phyloP scores from a whole-genome alignment of 345 rosid genomes.

The Eucalyptus polybractea region DNA sequence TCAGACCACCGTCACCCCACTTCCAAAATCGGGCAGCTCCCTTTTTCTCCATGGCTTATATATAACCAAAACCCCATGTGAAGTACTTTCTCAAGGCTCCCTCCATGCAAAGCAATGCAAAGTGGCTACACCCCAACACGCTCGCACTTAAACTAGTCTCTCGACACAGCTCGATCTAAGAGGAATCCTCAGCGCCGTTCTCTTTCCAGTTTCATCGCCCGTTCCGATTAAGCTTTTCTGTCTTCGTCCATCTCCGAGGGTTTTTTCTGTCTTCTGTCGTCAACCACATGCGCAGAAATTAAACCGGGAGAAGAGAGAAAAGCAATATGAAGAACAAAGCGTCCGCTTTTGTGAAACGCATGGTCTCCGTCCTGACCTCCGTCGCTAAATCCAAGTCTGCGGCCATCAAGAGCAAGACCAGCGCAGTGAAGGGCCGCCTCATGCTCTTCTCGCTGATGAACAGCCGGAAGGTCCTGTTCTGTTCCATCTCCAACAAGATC shows the following conservation, averaged over 20 bases:
- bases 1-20: not conserved
- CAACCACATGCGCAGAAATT: not conserved
- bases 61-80: not conserved
- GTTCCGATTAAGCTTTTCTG: not conserved
- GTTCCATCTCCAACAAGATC: conserved; percentile 49
- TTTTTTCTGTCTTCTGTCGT: not conserved
- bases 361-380: conserved; percentile 27
- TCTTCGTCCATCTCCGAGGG: not conserved
- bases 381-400: conserved; percentile 39
- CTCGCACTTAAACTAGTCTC: not conserved
- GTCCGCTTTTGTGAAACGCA: conserved; percentile 37
- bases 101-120: not conserved
- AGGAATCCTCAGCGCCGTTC: not conserved
- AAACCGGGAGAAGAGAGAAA: not conserved
- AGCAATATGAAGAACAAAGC: conserved; percentile 47
- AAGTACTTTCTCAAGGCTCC: not conserved
- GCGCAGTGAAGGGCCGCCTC: conserved; percentile 33
- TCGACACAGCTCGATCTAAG: not conserved
- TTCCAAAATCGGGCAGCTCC: not conserved
- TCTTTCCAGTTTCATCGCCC: not conserved
- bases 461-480: conserved; percentile 37
- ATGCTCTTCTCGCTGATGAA: conserved; percentile 38
- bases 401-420: conserved; percentile 50
- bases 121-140: not conserved
- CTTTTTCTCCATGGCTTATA: not conserved